phyloP scores from a whole-genome alignment of 306 rosid species.

The Cicer yamashitae region DNA sequence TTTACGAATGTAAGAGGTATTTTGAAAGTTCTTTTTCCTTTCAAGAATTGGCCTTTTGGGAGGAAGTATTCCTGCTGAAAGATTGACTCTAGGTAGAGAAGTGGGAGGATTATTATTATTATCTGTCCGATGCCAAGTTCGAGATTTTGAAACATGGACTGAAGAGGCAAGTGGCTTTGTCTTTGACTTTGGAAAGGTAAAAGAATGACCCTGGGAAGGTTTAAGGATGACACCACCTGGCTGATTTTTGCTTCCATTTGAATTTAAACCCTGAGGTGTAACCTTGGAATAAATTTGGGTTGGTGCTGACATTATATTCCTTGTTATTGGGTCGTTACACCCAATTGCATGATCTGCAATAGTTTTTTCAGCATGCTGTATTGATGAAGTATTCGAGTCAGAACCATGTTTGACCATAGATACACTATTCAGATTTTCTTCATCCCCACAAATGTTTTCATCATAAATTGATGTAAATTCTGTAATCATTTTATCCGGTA shows the following conservation, averaged over 20 bases:
- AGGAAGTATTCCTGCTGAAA: slow-evolving; percentile 51
- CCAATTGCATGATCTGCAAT: slow-evolving; percentile 48
- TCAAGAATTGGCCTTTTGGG: slow-evolving; percentile 57
- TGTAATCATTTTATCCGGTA: slow-evolving; percentile 42
- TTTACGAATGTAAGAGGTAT: slow-evolving; percentile 85
- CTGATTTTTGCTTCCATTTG: slow-evolving; percentile 56
- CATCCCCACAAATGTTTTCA: slow-evolving; percentile 52
- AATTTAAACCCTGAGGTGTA: slow-evolving; percentile 47
- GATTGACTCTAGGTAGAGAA: slow-evolving; percentile 47
- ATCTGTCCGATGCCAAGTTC: slow-evolving; percentile 74
- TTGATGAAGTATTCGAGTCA: slow-evolving; percentile 44
- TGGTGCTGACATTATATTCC: slow-evolving; percentile 53
- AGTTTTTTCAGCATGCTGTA: slow-evolving; percentile 41
- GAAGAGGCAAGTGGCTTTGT: slow-evolving; percentile 54
- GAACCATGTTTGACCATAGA: slow-evolving; percentile 54
- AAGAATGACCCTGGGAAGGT: slow-evolving; percentile 41
- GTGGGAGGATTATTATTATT: slow-evolving; percentile 48
- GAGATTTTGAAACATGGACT: slow-evolving; percentile 56
- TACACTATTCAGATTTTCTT: slow-evolving; percentile 44
- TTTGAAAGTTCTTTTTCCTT: slow-evolving; percentile 56
- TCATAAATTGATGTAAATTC: slow-evolving; percentile 43
- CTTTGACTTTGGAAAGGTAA: slow-evolving; percentile 48
- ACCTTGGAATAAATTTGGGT: slow-evolving; percentile 54
- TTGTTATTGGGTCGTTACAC: slow-evolving; percentile 39
- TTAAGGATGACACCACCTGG: slow-evolving; percentile 46